Evolutionary conservation across 2,329 filamentous ascomycete species (phyloP), one percentile per base, ranked within the genome.

Genomic region (Monilinia fructicola): DNA sequence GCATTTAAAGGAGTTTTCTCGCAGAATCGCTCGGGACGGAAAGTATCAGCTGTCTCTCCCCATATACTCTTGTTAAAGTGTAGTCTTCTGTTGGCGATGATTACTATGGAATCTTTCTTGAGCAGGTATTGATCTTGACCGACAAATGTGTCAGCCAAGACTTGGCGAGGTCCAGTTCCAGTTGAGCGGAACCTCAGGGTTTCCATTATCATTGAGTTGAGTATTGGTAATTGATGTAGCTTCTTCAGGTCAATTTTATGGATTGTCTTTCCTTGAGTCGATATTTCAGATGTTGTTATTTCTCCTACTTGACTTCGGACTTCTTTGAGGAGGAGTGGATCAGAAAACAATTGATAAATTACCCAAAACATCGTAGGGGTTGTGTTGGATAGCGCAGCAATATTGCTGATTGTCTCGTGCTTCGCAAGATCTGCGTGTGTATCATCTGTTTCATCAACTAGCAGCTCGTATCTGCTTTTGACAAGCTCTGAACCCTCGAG

Each of bases 61-160:
- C 64, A 65, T 35, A 26, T 28, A 26, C 40, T 26, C 21, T 65
- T 65, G 64, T 60, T 54, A 42, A 65, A 60, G 50, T 65, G 54
- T 21, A 60, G 40, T 21, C 12, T 26, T 42, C 14, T 60, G 18
- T 65, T 65, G 0, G 46, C 54, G 9, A 65, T 60, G 9, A 65
- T 52, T 2, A 65, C 54, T 21, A 65, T 12, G 7, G 64, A 65
- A 53, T 38, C 46, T 21, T 65, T 65, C 56, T 44, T 60, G 10
- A 65, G 54, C 4, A 60, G 54, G 40, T 60, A 65, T 50, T 65
- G 42, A 60, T 65, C 64, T n/a, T 52, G 18, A 12, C 63, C 54
- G 38, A 65, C 18, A 44, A 53, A 23, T 6, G 61, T 65, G 18
- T 60, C 64, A 31, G 59, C 64, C 35, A 53, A 53, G 23, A 65